Evolutionary conservation across 2,329 filamentous ascomycete genomes (phyloP), one percentile per base, ranked within the genome.

Genomic region (Stemphylium vesicarium): DNA sequence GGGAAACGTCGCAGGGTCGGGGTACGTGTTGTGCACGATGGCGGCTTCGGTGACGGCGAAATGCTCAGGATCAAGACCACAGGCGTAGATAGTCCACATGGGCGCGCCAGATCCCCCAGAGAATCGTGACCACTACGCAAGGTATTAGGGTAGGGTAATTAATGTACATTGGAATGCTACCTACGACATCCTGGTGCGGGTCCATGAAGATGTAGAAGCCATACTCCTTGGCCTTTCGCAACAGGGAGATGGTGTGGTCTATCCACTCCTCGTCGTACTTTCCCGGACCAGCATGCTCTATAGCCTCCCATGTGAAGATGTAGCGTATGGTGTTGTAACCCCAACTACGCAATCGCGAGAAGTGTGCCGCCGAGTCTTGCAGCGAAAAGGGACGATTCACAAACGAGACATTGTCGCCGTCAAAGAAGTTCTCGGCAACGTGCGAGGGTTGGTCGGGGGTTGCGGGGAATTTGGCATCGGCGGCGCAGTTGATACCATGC

Each of bases 121-220:
- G 71, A 95, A 95, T 50, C 95, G 85, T 31, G 94, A 97, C 95
- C 95, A 99, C 88, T 90, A 63, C 5, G 33, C 56, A 41, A 56
- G 31, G 61, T 39, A 68, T 69, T 51, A 73, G 70, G 44, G 36
- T 8, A 39, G 4, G 13, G 38, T 20, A 20, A 39, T 16, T 35
- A 35, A 35, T 32, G 22, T 50, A 20, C 18, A 40, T 52, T 24
- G 48, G 26, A 50, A 38, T 40, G 12, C 50, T 57, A 85, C 87
- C 62, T 83, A 91, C 89, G 66, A 98, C 94, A 79, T 99, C 95
- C 81, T 99, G 95, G 75, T 99, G 95, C 16, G 96, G 94, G 67
- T 99, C 96, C 92, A 99, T 96, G 73, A 97, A 98, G 44, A 99
- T 83, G 70, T 96, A 96, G 75, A 99, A 97, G 24, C 91, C 91